Base-by-base conservation (phyloP, 2,329 filamentous ascomycete genomes). In the Ascochyta rabiei region DNA sequence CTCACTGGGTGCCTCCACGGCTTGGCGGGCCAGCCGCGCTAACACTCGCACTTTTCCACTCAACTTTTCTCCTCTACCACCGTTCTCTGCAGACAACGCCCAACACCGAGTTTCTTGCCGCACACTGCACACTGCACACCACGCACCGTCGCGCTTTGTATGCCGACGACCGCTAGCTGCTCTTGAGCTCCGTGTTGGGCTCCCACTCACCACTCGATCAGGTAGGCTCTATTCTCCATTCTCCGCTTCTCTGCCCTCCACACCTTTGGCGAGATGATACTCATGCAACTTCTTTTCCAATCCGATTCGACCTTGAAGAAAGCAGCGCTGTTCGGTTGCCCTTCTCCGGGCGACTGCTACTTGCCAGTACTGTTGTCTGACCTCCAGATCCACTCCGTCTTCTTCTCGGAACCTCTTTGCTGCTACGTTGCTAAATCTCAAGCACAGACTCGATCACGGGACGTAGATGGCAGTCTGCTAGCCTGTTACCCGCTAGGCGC, bases 351-450 rank as follows among this genome's bases (percentile, higher is more conserved):
- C 73, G 83, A 86, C 87, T 90, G 89, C 88, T 92, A 92, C 89
- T 92, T 90, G 89, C 89, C 89, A 93, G 89, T 92, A 92, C 88
- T 78, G 80, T 84, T 86, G 86, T 90, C 89, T 91, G 89, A 91
- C 79, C 64, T 64, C 63, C 59, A 46, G 4, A 16, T 38, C n/a
- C 19, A 38, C 40, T 33, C 37, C 15, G 13, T 8, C 15, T 10
- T 8, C 19, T 2, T 26, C 28, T 33, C 39, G 31, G 18, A 19
- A 31, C 15, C n/a, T 19, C 16, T 33, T 23, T 37, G 35, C 23
- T 23, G 21, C 33, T 31, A 33, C 12, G 15, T 33, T 33, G 46
- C 46, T 55, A 28, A 55, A 30, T 19, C 18, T 16, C 46, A 37
- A 37, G 37, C 24, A 31, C 35, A 55, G 52, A 42, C 19, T 41